Evolutionary conservation across 1,284 basidiomycete species (phyloP).

Genomic region (Boletellus sp.): DNA sequence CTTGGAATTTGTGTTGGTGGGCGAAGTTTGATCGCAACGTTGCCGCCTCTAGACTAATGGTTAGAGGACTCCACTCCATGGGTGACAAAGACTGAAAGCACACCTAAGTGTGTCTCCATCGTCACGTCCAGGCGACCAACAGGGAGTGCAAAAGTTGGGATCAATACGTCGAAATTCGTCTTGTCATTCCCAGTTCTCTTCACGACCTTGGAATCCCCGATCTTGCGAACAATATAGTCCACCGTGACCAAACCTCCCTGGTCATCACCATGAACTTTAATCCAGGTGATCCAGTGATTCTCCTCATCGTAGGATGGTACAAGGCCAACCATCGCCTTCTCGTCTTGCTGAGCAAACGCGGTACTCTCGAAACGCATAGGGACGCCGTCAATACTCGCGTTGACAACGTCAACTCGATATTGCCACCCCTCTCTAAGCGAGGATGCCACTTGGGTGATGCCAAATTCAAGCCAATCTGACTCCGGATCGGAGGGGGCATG

Average conservation of each 20-base stretch:
- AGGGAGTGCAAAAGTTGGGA: slow-evolving; percentile 66
- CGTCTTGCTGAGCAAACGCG: slow-evolving; percentile 38
- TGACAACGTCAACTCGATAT: slow-evolving; percentile 52
- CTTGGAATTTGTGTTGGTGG: slow-evolving; percentile 23
- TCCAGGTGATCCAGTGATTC: slow-evolving; percentile 63
- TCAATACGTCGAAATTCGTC: slow-evolving; percentile 44
- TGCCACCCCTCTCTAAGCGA: slow-evolving; percentile 20
- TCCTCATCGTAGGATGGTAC: slow-evolving; percentile 45
- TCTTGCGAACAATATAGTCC: slow-evolving; percentile 55
- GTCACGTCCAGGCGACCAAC: slow-evolving; percentile 62
- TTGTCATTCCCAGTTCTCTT: slow-evolving; percentile 35
- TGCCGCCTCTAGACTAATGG: slow-evolving; percentile 13
- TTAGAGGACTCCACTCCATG: slow-evolving; percentile 3
- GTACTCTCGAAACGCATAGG: slow-evolving; percentile 57
- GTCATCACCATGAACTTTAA: slow-evolving; percentile 54
- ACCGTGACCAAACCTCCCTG: slow-evolving; percentile 51
- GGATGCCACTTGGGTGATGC: slow-evolving; percentile 48
- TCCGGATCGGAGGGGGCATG: slow-evolving; percentile 54
- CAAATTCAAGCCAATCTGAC: slow-evolving; percentile 74
- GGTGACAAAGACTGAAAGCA: not conserved
- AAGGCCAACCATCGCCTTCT: slow-evolving; percentile 33
- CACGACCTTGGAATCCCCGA: slow-evolving; percentile 11
- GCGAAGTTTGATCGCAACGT: slow-evolving; percentile 26
- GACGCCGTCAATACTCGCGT: slow-evolving; percentile 60
- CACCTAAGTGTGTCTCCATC: slow-evolving; percentile 52